Evolutionary conservation across 129 eudicot species (phyloP).

Genomic region (Calendula officinalis): DNA sequence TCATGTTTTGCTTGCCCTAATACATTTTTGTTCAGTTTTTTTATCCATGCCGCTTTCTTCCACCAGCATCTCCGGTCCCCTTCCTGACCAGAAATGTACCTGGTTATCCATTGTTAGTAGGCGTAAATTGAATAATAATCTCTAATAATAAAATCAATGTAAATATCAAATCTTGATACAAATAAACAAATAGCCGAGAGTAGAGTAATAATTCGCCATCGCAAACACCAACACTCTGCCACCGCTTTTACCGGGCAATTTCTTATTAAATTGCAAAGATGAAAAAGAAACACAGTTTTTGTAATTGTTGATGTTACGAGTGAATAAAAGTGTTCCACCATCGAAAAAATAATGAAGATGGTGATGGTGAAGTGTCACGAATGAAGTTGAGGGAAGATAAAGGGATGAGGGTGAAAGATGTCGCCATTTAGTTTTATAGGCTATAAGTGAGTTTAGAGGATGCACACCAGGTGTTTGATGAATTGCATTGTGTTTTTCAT

Average conservation of each 20-base stretch:
- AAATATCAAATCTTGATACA: not conserved
- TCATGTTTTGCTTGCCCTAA: too few species aligned
- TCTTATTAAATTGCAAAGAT: conserved; percentile 34
- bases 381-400: conserved; percentile 32
- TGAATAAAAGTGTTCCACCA: conserved; percentile 40
- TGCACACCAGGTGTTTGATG: conserved; percentile 26
- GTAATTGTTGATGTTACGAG: conserved; percentile 24
- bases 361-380: conserved; percentile 35
- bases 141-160: not conserved
- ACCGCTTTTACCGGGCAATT: conserved; percentile 38
- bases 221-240: conserved; percentile 53
- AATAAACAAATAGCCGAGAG: conserved; percentile 43
- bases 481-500: conserved; percentile 16
- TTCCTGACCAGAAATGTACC: too few species aligned
- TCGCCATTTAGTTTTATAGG: conserved; percentile 42
- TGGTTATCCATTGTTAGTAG: too few species aligned
- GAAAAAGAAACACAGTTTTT: conserved; percentile 35
- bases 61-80: too few species aligned
- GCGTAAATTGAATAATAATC: not conserved
- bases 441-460: conserved; percentile 12
- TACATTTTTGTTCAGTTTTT: too few species aligned
- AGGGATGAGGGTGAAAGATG: conserved; percentile 46
- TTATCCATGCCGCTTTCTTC: too few species aligned
- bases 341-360: conserved; percentile 48
- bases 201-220: conserved; percentile 88